Evolutionary conservation across 2,329 filamentous ascomycete genomes (phyloP).

Genomic region (Alternaria triticina): DNA sequence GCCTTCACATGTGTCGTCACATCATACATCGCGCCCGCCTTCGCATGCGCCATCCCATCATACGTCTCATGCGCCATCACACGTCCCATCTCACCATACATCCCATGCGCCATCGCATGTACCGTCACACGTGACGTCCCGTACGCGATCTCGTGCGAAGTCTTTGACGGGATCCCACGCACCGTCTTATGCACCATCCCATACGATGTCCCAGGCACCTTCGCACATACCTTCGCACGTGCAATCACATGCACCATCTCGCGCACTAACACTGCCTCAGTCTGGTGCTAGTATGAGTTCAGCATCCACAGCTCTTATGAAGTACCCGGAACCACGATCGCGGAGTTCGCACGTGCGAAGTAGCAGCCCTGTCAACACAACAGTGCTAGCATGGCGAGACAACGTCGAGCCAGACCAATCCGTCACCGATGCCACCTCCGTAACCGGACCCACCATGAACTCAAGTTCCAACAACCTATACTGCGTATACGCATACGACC

Average conservation of each 20-base stretch:
- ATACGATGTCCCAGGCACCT: background rate
- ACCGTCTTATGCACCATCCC: background rate
- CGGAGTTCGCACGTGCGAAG: conserved; percentile 10
- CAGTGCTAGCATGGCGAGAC: conserved; percentile 24
- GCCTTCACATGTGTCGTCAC: background rate
- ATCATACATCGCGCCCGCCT: background rate
- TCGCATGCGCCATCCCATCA: conserved; percentile 5
- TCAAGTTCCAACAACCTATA: conserved; percentile 28
- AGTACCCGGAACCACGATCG: conserved; percentile 21
- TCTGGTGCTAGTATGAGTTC: conserved; percentile 13
- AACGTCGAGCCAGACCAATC: conserved; percentile 24
- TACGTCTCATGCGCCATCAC: background rate
- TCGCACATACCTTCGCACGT: background rate
- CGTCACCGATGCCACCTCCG: conserved; percentile 32
- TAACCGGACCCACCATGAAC: conserved; percentile 25
- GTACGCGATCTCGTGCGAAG: background rate
- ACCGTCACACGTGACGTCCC: background rate
- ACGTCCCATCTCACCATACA: conserved; percentile 1
- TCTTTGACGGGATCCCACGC: background rate
- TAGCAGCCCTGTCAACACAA: conserved; percentile 35
- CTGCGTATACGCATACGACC: conserved; percentile 42
- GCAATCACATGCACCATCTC: conserved; percentile 17
- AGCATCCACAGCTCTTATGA: conserved; percentile 33
- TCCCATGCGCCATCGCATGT: background rate
- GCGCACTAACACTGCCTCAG: conserved; percentile 22